Evolutionary conservation across 345 rosid species (phyloP).

Genomic region (Brassica cretica): DNA sequence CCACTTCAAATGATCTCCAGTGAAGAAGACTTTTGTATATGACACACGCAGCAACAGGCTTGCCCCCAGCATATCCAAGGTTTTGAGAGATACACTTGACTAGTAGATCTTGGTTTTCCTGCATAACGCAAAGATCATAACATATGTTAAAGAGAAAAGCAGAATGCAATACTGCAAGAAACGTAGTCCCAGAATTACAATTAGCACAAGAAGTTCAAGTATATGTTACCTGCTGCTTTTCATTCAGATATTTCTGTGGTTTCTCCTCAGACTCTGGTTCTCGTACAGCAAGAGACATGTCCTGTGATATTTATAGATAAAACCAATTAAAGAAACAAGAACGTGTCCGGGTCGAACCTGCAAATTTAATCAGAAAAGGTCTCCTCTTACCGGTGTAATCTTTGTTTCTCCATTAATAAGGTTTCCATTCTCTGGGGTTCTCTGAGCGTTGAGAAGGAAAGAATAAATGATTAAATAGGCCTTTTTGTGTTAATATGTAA

Average conservation of each 20-base stretch:
- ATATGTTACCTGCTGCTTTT: conserved; percentile 81
- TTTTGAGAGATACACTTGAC: conserved; percentile 88
- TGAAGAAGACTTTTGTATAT: conserved; percentile 94
- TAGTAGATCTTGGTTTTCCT: conserved; percentile 93
- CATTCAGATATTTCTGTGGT: conserved; percentile 93
- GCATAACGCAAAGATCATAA: conserved; percentile 35
- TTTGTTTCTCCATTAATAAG: conserved; percentile 68
- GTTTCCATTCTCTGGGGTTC: conserved; percentile 85
- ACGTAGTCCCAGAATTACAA: background rate
- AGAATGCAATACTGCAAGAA: conserved; percentile 8
- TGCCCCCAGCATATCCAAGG: conserved; percentile 85
- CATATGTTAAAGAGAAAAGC: conserved; percentile 10
- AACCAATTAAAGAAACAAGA: conserved; percentile 23
- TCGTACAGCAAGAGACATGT: conserved; percentile 58
- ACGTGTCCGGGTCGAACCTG: background rate
- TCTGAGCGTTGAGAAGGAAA: conserved; percentile 54
- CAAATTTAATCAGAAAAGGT: conserved; percentile 4
- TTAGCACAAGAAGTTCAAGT: background rate
- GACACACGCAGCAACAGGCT: conserved; percentile 95
- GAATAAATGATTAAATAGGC: conserved; percentile 25
- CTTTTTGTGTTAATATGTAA: conserved; percentile 18
- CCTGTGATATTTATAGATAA: conserved; percentile 52
- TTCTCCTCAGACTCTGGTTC: conserved; percentile 98
- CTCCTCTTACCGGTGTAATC: conserved; percentile 56
- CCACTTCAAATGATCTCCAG: conserved; percentile 99